Evolutionary conservation across 306 rosid genomes (phyloP), one percentile per base, ranked within the genome.

Genomic region (Trifolium subterraneum): DNA sequence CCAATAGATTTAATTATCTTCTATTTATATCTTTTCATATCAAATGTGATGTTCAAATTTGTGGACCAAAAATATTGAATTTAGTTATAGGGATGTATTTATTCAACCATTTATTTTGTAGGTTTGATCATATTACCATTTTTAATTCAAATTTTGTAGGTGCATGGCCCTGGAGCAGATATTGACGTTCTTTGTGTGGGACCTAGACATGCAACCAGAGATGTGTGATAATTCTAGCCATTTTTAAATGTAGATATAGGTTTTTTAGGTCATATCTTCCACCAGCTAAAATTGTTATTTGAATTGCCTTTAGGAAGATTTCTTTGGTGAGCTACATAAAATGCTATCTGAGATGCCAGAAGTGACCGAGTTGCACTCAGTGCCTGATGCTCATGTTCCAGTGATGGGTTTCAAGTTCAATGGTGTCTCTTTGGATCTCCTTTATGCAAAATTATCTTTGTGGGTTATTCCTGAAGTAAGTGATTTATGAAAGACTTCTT

Each of bases 91-190:
- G 16, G 13, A 5, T 44, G 58, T 42, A 42, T 44, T 67, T 62
- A 35, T 15, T 14, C 77, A 50, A 36, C 54, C 0, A 3, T 72
- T 35, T 35, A 44, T 64, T 27, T 72, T 45, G 3, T 31, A 11
- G 19, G 67, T 18, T 55, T 51, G 20, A 33, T 54, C 56, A 42
- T n/a, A 45, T 61, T 67, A 44, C 23, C 48, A 36, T 10, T 14
- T 16, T 65, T 13, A 25, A 20, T 27, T 64, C 68, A 13, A 72
- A 70, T 78, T 65, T 85, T 78, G 65, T 64, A 94, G 98, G 98
- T 94, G 73, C 96, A 94, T 87, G 93, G 97, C 77, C 96, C 98
- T 47, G 97, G 98, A 64, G 97, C 97, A 31, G 97, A 94, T 84
- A 88, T 91, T 80, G 97, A 93, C 77, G 87, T 93, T 20, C 92